These are phyloP conservation scores for Phellinidium pouzarii DNA, from an alignment of 1,284 basidiomycete genomes.

Conservation along the genomic window DNA sequence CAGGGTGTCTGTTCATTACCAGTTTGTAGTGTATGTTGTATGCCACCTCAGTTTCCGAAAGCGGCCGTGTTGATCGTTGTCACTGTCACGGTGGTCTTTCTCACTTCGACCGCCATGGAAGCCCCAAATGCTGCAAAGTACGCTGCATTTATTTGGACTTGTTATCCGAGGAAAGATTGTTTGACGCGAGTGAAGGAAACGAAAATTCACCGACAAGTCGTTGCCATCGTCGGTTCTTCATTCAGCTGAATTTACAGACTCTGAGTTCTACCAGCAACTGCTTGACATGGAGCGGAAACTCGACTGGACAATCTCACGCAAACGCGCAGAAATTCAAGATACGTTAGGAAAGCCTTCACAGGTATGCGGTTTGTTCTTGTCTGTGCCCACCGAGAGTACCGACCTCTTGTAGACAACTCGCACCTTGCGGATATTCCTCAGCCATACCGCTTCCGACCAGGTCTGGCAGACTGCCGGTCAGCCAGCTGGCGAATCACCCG, in stretches of 20 bases:
- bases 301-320: conserved; percentile 93
- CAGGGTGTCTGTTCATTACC: too few relatives aligned
- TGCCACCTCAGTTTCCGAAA: too few relatives aligned
- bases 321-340: conserved; percentile 86
- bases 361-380: conserved; percentile 24
- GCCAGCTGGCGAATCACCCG: conserved; percentile 30
- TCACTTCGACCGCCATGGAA: conserved; percentile 7
- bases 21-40: too few relatives aligned
- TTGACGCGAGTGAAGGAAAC: conserved; percentile 42
- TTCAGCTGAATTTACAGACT: conserved; percentile 71
- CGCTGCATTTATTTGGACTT: not conserved
- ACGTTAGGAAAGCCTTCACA: conserved; percentile 60
- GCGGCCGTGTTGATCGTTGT: too few relatives aligned
- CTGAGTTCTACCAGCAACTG: conserved; percentile 81
- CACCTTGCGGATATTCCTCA: conserved; percentile 83
- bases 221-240: conserved; percentile 66
- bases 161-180: not conserved
- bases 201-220: conserved; percentile 75
- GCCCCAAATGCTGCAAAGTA: conserved; percentile 16
- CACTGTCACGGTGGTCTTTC: not conserved
- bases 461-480: conserved; percentile 58
- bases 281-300: conserved; percentile 86
- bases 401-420: conserved; percentile 59
- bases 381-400: not conserved
- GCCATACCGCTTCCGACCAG: conserved; percentile 85